phyloP scores from a whole-genome alignment of 306 rosid genomes.

The Sicyos edulis region DNA sequence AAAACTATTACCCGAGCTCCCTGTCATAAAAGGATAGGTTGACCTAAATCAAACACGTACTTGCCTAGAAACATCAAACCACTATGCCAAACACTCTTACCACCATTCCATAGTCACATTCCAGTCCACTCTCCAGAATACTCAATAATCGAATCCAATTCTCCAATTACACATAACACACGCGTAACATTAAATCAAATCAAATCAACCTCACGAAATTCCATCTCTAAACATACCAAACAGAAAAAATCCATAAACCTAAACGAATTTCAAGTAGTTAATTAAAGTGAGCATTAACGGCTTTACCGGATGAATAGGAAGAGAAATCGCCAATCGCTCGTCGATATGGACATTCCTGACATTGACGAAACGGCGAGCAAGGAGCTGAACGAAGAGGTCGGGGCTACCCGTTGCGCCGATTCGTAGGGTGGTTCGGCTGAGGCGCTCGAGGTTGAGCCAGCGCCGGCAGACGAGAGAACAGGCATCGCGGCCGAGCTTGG shows the following conservation, averaged over 20 bases:
- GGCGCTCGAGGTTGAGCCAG: constrained; percentile 81
- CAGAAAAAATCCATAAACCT: neutral
- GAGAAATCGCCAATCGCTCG: constrained; percentile 58
- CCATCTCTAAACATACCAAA: neutral
- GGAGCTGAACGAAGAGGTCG: constrained; percentile 48
- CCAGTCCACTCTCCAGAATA: neutral
- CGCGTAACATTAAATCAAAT: neutral
- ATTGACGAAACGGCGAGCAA: constrained; percentile 60
- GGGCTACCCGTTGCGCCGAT: constrained; percentile 77
- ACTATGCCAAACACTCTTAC: neutral
- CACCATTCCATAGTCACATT: too few relatives aligned
- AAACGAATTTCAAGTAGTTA: neutral
- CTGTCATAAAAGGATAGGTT: neutral
- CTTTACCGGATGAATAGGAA: constrained; percentile 49
- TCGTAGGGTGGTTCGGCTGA: constrained; percentile 60
- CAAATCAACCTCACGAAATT: neutral
- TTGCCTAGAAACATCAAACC: neutral
- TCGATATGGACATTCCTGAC: constrained; percentile 59
- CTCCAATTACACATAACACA: neutral
- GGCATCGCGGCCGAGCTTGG: constrained; percentile 65
- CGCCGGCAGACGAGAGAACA: constrained; percentile 86
- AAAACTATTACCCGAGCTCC: neutral
- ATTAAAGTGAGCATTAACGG: neutral
- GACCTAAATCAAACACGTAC: constrained; percentile 3
- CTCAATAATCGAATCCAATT: neutral